Conservation (phyloP, 768 basidiomycete species). For the Crucibulum laeve region DNA sequence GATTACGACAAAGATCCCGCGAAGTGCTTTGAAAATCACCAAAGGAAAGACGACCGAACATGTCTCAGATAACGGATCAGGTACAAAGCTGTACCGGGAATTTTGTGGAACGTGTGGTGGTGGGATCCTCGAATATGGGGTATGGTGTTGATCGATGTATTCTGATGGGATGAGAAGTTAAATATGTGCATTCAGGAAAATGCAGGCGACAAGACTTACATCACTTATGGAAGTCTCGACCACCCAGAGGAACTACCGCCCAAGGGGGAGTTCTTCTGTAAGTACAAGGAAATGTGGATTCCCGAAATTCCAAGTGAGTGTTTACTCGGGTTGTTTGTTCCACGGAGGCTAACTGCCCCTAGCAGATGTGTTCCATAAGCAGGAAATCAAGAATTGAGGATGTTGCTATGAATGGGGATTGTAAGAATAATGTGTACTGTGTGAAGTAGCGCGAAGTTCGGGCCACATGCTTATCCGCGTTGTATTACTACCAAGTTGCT, state of each 20-base stretch:
- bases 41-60: slow-evolving; percentile 10
- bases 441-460: too few relatives aligned
- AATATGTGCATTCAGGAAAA: slow-evolving; percentile 8
- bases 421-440: too few relatives aligned
- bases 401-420: too few relatives aligned
- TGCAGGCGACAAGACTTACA: slow-evolving; percentile 9
- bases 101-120: slow-evolving; percentile 12
- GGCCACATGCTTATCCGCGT: too few relatives aligned
- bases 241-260: slow-evolving; percentile 10
- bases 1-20: slow-evolving; percentile 12
- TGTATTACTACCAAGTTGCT: too few relatives aligned
- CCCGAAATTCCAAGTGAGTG: slow-evolving; percentile 12
- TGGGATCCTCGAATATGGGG: slow-evolving; percentile 13
- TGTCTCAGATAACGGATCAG: slow-evolving; percentile 9
- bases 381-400: slow-evolving; percentile 11
- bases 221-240: slow-evolving; percentile 12
- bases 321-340: not conserved
- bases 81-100: slow-evolving; percentile 11
- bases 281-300: slow-evolving; percentile 11
- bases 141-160: not conserved
- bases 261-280: slow-evolving; percentile 13
- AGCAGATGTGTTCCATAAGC: slow-evolving; percentile 12
- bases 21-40: slow-evolving; percentile 6
- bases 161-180: not conserved
- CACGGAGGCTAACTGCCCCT: not conserved